Conservation (phyloP, 768 basidiomycete species). For the Mycena haematopus region DNA sequence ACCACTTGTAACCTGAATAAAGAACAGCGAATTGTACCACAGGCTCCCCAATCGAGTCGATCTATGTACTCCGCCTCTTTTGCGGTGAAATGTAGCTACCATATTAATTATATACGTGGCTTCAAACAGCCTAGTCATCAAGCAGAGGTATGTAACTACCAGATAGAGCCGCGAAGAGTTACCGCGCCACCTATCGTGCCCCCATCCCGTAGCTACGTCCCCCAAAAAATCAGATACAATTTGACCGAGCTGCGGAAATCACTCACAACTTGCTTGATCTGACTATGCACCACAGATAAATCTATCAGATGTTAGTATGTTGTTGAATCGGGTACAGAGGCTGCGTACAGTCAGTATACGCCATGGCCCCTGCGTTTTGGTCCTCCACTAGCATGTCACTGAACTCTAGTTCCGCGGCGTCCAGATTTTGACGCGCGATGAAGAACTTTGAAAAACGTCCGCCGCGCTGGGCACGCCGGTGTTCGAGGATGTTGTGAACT, state of each 20-base stretch:
- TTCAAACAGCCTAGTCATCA: not conserved
- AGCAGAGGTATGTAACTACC: slow-evolving; percentile 9
- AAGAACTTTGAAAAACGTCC: slow-evolving; percentile 62
- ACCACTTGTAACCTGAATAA: not conserved
- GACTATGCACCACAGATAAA: slow-evolving; percentile 55
- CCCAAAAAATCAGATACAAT: not conserved
- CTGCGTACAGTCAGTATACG: slow-evolving; percentile 85
- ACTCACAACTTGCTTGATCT: slow-evolving; percentile 56
- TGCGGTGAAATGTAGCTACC: not conserved
- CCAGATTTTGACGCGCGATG: slow-evolving; percentile 90
- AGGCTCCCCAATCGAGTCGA: not conserved
- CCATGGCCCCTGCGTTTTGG: slow-evolving; percentile 93
- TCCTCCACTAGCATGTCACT: slow-evolving; percentile 98
- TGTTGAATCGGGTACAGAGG: not conserved
- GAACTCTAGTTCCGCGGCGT: slow-evolving; percentile 93
- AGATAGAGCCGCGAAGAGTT: slow-evolving; percentile 19
- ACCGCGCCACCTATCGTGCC: slow-evolving; percentile 19
- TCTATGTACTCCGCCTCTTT: not conserved
- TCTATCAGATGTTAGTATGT: slow-evolving; percentile 38
- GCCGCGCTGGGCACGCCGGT: slow-evolving; percentile 63
- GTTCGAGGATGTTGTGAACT: slow-evolving; percentile 82
- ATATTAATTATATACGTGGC: not conserved
- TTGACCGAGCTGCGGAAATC: not conserved
- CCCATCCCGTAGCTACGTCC: slow-evolving; percentile 16
- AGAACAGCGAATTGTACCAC: not conserved